Evolutionary conservation across 257 asterid species (phyloP), one percentile per base, ranked within the genome.

Genomic region (Nicotiana tomentosiformis): DNA sequence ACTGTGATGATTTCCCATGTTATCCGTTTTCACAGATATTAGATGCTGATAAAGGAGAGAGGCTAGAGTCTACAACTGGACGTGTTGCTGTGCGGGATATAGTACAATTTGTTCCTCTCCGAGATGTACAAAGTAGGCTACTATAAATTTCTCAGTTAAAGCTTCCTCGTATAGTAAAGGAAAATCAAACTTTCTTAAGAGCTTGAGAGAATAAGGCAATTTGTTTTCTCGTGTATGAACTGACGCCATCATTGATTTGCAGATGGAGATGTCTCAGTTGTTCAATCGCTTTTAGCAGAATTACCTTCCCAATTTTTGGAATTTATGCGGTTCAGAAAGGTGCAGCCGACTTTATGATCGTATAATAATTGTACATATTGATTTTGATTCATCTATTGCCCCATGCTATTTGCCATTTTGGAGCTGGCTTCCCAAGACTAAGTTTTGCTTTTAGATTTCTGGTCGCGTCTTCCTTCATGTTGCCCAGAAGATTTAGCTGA

Each of bases 31-130:
- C 2, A 81, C 90, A 96, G 99, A 89, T 94, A 80, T 84, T 96
- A 87, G 99, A 96, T 88, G 98, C 95, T 70, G 99, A 96, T 84
- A 96, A 89, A 89, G 97, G 97, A 18, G 98, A 93, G 56, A 90
- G 97, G 57, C 95, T 96, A 17, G 97, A 93, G 86, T 93, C 97
- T 89, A 81, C 98, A 79, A 87, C 90, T 1, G 99, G 99, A 62
- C 90, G 98, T 43, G 92, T 96, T 46, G 99, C 99, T 60, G 92
- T 98, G 18, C 98, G 98, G 3, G 99, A 96, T 83, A 94, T 96
- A 43, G 98, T 96, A 82, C 99, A 96, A 85, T 96, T 96, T 84
- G 97, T 96, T 80, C 99, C 99, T 56, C 88, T 94, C 77, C 93
- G 97, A 17, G 98, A 93, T 55, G 90, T 93, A 85, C 98, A 96